A percentile compares a stretch with the other conserved stretches of the same genome.
Conservation (phyloP, 805 yeast species). For the Debaryomyces maramus region DNA sequence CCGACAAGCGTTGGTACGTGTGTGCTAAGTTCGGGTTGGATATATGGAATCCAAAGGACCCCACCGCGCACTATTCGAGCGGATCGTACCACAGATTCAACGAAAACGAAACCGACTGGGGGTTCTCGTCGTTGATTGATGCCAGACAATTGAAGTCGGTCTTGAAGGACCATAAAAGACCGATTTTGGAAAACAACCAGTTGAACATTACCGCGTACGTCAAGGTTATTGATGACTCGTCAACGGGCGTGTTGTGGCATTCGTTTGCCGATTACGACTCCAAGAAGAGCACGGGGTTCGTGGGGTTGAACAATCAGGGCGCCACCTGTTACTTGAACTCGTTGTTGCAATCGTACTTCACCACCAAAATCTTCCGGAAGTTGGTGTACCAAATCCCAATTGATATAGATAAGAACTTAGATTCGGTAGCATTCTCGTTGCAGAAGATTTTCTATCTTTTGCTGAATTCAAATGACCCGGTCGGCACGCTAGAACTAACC, state of each 20-base stretch:
- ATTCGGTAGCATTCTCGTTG: conserved; percentile 76
- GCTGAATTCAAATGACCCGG: conserved; percentile 69
- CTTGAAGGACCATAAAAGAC: conserved; percentile 4
- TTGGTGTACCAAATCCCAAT: conserved; percentile 92
- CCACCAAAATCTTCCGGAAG: conserved; percentile 77
- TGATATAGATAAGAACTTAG: conserved; percentile 41
- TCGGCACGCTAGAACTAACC: conserved; percentile 84
- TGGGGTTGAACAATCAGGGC: conserved; percentile 94
- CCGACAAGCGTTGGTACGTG: conserved; percentile 66
- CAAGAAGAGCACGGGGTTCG: conserved; percentile 82
- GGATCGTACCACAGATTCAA: conserved; percentile 78
- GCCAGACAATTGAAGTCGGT: conserved; percentile 39
- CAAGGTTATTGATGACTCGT: conserved; percentile 73
- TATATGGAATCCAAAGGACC: conserved; percentile 77
- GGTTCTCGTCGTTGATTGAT: conserved; percentile 78
- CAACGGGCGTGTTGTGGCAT: conserved; percentile 95
- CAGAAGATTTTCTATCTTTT: conserved; percentile 85
- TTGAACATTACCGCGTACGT: conserved; percentile 77
- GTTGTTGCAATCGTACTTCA: conserved; percentile 82
- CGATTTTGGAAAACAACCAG: conserved; percentile 51
- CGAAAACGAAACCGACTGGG: conserved; percentile 88
- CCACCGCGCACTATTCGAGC: conserved; percentile 57
- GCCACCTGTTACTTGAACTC: conserved; percentile 98
- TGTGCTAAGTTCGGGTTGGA: conserved; percentile 90
- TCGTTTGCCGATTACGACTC: conserved; percentile 83